Conservation (phyloP, 108 stramenopile genomes). For the Licmophora abbreviata region DNA sequence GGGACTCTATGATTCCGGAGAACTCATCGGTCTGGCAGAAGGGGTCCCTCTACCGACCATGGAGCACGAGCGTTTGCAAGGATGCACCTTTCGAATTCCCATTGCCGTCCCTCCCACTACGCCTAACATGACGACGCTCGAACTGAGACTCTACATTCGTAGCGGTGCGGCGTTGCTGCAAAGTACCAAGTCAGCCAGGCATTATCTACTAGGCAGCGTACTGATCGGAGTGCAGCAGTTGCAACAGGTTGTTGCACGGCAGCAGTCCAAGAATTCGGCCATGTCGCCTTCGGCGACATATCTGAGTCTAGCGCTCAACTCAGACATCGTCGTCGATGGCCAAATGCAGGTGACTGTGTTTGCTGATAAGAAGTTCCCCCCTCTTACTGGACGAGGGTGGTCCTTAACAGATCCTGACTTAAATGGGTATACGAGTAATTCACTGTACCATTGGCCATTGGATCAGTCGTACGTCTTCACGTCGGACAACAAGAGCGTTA, state of each 20-base stretch:
- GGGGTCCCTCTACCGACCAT: conserved; percentile 10
- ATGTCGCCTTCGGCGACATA: background rate
- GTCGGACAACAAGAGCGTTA: too few species aligned
- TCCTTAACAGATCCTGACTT: conserved; percentile 65
- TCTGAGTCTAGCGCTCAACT: conserved; percentile 3
- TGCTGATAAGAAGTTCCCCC: conserved; percentile 49
- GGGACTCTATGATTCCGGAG: conserved; percentile 42
- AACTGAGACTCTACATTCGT: conserved; percentile 35
- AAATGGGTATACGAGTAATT: conserved; percentile 9
- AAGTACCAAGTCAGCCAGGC: conserved; percentile 18
- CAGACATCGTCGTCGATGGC: conserved; percentile 20
- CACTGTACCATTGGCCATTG: conserved; percentile 60
- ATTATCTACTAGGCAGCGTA: conserved; percentile 27
- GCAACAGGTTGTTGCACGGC: background rate
- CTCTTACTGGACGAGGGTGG: conserved; percentile 47
- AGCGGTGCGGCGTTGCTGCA: conserved; percentile 30
- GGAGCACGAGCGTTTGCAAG: conserved; percentile 5
- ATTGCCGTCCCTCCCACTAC: conserved; percentile 33
- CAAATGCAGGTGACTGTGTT: conserved; percentile 22
- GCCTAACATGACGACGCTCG: conserved; percentile 14
- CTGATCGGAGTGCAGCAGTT: conserved; percentile 2
- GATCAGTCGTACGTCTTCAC: conserved; percentile 62
- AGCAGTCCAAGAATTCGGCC: background rate
- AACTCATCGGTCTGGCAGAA: conserved; percentile 29
- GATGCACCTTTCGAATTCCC: conserved; percentile 53